Conservation (phyloP, 208 protist genomes). For the Phytomonas sp. region DNA sequence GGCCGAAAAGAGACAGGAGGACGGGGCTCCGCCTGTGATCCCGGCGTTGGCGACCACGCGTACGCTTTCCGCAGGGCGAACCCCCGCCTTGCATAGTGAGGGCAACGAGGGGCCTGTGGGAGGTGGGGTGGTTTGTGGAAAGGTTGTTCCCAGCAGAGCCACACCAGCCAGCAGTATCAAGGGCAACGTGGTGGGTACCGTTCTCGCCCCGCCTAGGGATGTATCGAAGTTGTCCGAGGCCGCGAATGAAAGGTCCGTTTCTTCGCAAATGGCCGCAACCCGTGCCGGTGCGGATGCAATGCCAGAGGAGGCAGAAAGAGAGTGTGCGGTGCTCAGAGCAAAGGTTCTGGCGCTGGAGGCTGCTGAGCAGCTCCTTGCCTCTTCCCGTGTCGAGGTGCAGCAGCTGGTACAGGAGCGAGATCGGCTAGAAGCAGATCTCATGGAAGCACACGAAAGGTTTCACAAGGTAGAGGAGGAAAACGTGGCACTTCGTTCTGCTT, state of each 20-base stretch:
- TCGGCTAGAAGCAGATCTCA: constrained; percentile 5
- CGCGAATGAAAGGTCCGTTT: neutral
- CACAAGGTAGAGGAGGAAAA: constrained; percentile 9
- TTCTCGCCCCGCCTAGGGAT: neutral
- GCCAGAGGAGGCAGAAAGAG: neutral
- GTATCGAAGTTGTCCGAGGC: neutral
- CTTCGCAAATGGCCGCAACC: neutral
- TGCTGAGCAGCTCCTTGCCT: constrained; percentile 14
- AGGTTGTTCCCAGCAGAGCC: neutral
- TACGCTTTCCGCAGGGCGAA: neutral
- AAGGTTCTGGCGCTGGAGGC: constrained; percentile 15
- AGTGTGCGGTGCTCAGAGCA: constrained; percentile 7
- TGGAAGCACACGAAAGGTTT: neutral
- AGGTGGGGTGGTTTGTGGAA: neutral
- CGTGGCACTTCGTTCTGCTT: neutral
- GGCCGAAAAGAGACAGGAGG: no score
- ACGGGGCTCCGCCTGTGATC: no score
- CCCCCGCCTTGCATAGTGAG: neutral
- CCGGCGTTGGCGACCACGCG: neutral
- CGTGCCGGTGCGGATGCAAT: neutral
- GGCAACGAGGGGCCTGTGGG: neutral
- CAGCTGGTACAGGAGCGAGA: neutral
- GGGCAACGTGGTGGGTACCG: neutral
- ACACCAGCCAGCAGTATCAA: neutral
- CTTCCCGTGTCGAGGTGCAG: constrained; percentile 14